Evolutionary conservation across 202 grass and related monocot genomes (phyloP).

Genomic region (Cymbopogon flexuosus): DNA sequence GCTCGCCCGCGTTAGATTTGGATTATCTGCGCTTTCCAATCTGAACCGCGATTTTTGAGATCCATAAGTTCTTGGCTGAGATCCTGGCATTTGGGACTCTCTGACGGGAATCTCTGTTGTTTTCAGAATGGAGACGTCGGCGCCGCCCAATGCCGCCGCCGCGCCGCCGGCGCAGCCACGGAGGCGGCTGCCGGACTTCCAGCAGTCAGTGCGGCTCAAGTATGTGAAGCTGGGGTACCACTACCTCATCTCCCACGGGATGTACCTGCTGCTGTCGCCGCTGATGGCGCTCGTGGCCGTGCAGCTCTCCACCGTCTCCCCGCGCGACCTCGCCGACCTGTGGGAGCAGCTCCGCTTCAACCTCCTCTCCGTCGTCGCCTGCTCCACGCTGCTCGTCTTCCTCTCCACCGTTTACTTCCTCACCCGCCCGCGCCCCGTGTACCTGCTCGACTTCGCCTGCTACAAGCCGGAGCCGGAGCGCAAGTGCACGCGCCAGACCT

Average conservation of each 20-base stretch:
- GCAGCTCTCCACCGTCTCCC: conserved; percentile 70
- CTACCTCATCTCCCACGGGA: conserved; percentile 91
- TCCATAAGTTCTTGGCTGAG: background rate
- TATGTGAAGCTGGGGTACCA: conserved; percentile 98
- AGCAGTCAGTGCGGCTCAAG: conserved; percentile 89
- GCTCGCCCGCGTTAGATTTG: conserved; percentile 10
- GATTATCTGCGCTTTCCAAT: background rate
- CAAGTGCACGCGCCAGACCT: conserved; percentile 73
- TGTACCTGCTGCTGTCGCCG: conserved; percentile 85
- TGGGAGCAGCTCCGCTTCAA: conserved; percentile 84
- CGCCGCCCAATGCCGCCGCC: conserved; percentile 35
- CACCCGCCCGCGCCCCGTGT: conserved; percentile 74
- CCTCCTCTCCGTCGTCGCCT: conserved; percentile 62
- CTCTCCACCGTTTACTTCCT: conserved; percentile 95
- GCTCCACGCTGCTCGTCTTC: conserved; percentile 85
- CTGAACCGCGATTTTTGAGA: background rate
- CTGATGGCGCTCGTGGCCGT: conserved; percentile 68
- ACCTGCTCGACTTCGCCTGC: conserved; percentile 87
- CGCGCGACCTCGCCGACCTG: conserved; percentile 49
- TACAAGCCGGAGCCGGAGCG: conserved; percentile 78
- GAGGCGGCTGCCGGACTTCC: conserved; percentile 70
- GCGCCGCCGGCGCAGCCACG: conserved; percentile 16
- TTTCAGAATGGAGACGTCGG: conserved; percentile 22
- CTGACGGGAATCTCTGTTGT: background rate
- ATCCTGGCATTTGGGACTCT: conserved; percentile 14